Evolutionary conservation across 768 basidiomycete species (phyloP).

Genomic region (Leccinum fibrillosum): DNA sequence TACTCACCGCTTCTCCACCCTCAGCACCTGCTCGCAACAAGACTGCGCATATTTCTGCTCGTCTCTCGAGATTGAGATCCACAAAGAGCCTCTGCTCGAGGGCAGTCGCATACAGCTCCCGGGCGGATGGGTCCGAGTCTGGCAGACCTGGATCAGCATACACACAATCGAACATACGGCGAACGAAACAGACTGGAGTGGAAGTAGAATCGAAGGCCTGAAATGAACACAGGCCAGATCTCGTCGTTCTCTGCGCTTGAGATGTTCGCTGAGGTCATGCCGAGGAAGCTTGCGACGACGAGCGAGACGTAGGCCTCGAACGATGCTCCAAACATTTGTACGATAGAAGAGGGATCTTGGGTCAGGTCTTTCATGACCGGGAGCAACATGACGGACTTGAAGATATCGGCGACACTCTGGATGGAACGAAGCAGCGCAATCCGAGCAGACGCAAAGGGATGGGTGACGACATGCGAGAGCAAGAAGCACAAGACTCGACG

Average conservation of each 20-base stretch:
- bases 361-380: conserved; percentile 50
- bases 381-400: conserved; percentile 52
- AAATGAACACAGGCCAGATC: conserved; percentile 50
- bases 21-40: conserved; percentile 53
- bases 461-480: conserved; percentile 71
- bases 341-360: conserved; percentile 20
- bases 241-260: conserved; percentile 39
- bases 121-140: conserved; percentile 42
- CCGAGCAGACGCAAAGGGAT: conserved; percentile 47
- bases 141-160: conserved; percentile 3
- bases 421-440: conserved; percentile 50
- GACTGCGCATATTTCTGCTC: conserved; percentile 51
- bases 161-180: neutral
- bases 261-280: conserved; percentile 35
- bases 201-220: conserved; percentile 43
- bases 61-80: conserved; percentile 48
- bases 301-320: conserved; percentile 34
- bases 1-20: conserved; percentile 48
- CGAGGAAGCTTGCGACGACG: conserved; percentile 50
- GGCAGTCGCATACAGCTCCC: conserved; percentile 39
- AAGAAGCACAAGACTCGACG: conserved; percentile 72
- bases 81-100: conserved; percentile 58
- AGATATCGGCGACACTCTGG: conserved; percentile 37
- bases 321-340: conserved; percentile 37
- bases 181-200: conserved; percentile 39